These are phyloP conservation scores for Lotus japonicus DNA, from an alignment of 306 rosid species.

Conservation along the genomic window DNA sequence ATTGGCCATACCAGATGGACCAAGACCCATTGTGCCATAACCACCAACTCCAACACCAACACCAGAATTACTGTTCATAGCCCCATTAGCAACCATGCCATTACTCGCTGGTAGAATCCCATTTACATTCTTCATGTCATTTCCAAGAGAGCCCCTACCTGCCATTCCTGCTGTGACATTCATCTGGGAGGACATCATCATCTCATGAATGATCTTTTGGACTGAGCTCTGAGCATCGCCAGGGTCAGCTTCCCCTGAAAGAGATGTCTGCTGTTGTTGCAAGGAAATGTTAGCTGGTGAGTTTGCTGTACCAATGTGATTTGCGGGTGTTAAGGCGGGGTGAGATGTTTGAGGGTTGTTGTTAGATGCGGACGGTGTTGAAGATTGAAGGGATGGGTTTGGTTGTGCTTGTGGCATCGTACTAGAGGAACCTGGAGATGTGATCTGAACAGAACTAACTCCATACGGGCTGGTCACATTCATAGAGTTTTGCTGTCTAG, in stretches of 20 bases:
- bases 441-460: conserved; percentile 71
- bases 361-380: conserved; percentile 72
- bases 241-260: conserved; percentile 68
- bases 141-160: conserved; percentile 50
- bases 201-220: conserved; percentile 74
- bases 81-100: conserved; percentile 56
- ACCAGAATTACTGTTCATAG: conserved; percentile 53
- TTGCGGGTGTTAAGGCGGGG: conserved; percentile 47
- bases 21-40: conserved; percentile 64
- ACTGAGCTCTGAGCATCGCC: conserved; percentile 81
- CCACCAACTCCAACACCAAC: conserved; percentile 56
- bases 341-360: conserved; percentile 66
- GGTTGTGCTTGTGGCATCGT: conserved; percentile 61
- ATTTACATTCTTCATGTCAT: conserved; percentile 65
- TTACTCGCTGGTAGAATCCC: conserved; percentile 53
- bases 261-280: conserved; percentile 77
- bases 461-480: conserved; percentile 84
- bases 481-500: conserved; percentile 64
- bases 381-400: conserved; percentile 75
- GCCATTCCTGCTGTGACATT: conserved; percentile 51
- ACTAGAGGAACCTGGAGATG: conserved; percentile 82
- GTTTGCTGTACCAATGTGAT: conserved; percentile 64
- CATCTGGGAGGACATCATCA: conserved; percentile 67
- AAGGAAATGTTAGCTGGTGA: conserved; percentile 74
- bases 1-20: conserved; percentile 63